Base-by-base conservation (phyloP, 768 basidiomycete species). In the Panaeolus cyanescens region DNA sequence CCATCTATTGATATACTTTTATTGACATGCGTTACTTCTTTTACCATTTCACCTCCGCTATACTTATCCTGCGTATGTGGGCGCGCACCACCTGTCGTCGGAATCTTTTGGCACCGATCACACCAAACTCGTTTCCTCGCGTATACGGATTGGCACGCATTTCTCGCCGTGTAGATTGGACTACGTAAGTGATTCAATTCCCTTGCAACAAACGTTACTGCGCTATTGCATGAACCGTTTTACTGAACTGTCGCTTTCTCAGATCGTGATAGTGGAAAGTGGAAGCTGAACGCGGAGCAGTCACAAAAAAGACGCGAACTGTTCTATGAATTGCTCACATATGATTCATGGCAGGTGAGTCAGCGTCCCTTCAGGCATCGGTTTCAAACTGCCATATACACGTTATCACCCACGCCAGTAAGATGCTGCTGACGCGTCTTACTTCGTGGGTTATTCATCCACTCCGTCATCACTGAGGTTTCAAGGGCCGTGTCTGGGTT, bases 231-330 rank as follows among this genome's bases (percentile, higher is more conserved):
- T 17, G 19, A 25, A 30, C 2, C 9, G 22, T 33, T 19, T 58
- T 5, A 20, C 32, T 33, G 13, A 42, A 42, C 22, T 42, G 25
- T 15, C 12, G 4, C 15, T 33, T 33, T 19, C 45, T 19, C 45
- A 90, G 88, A 90, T 72, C 84, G 88, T 56, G 88, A 90, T 65
- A 87, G 86, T 62, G 82, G 82, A 33, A 83, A 82, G 67, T 90
- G 87, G 87, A 83, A 85, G 58, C 72, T 88, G 15, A 76, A 83
- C 56, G 65, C 76, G 12, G 80, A 78, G 59, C 86, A 90, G 70
- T 83, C 87, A 0, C 79, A 82, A 58, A 82, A 81, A 69, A 78
- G 88, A 62, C 80, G 87, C 28, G 80, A 82, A 60, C 72, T 90
- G 13, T 81, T 89, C 63, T 88, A 87, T 74, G 88, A 90, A 66